These are phyloP conservation scores for Fusarium agapanthi DNA, from an alignment of 2,329 filamentous ascomycete genomes.

Conservation along the genomic window DNA sequence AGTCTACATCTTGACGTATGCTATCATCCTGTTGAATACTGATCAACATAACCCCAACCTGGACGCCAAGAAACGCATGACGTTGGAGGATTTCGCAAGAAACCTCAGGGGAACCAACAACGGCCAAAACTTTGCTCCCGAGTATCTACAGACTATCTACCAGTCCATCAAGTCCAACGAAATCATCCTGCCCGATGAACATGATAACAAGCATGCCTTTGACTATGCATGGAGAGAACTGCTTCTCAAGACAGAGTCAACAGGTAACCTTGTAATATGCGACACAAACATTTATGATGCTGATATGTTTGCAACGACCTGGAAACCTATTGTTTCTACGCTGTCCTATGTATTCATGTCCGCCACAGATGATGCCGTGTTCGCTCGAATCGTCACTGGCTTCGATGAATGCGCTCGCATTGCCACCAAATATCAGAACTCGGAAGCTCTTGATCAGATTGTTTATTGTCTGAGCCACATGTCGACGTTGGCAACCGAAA, in stretches of 20 bases:
- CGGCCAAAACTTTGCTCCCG: conserved; percentile 81
- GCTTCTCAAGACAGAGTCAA: conserved; percentile 81
- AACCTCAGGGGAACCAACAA: conserved; percentile 93
- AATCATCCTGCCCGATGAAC: conserved; percentile 96
- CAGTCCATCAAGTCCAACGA: conserved; percentile 92
- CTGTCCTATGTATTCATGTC: conserved; percentile 99
- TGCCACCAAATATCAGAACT: conserved; percentile 82
- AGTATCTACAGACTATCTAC: conserved; percentile 87
- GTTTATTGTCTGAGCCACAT: conserved; percentile 90
- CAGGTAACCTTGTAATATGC: conserved; percentile 78
- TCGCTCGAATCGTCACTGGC: conserved; percentile 89
- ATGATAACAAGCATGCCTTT: conserved; percentile 95
- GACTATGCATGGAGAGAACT: conserved; percentile 98
- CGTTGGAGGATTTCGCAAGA: conserved; percentile 79
- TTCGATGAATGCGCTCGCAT: conserved; percentile 97
- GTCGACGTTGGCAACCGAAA: conserved; percentile 82
- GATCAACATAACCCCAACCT: conserved; percentile 96
- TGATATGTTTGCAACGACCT: conserved; percentile 96
- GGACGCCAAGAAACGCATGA: conserved; percentile 82
- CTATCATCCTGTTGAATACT: conserved; percentile 97
- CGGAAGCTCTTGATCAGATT: conserved; percentile 90
- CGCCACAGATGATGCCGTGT: conserved; percentile 94
- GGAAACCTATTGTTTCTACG: conserved; percentile 94
- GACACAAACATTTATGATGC: conserved; percentile 95
- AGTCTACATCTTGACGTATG: conserved; percentile 90